Conservation (phyloP, 1,139 yeast species). For the Blastobotrys illinoisensis region DNA sequence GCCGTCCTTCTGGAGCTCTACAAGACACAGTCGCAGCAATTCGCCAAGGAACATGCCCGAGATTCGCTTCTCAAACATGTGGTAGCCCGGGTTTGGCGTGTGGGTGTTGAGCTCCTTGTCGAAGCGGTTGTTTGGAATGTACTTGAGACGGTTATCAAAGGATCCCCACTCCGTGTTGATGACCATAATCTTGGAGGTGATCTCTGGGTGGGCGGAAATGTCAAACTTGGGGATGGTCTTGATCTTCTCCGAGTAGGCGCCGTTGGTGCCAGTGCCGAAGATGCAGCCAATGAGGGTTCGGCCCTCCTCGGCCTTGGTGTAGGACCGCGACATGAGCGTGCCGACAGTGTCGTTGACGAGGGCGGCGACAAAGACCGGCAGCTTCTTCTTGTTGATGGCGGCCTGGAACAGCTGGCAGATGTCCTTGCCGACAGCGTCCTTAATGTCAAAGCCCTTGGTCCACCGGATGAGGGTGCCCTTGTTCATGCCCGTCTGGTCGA, state of each 20-base stretch:
- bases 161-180: slow-evolving; percentile 98
- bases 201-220: slow-evolving; percentile 39
- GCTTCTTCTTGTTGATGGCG: slow-evolving; percentile 51
- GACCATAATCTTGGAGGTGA: slow-evolving; percentile 66
- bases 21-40: slow-evolving; percentile 63
- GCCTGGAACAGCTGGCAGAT: slow-evolving; percentile 67
- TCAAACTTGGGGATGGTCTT: slow-evolving; percentile 65
- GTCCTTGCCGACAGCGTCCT: slow-evolving; percentile 79
- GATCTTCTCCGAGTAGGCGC: slow-evolving; percentile 78
- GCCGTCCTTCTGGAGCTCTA: slow-evolving; percentile 57
- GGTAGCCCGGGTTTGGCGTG: slow-evolving; percentile 81
- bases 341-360: slow-evolving; percentile 95
- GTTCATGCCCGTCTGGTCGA: slow-evolving; percentile 71
- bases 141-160: slow-evolving; percentile 70
- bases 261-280: slow-evolving; percentile 95
- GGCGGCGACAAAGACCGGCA: slow-evolving; percentile 76
- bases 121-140: slow-evolving; percentile 69
- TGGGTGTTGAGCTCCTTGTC: slow-evolving; percentile 62
- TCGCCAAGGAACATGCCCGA: slow-evolving; percentile 95
- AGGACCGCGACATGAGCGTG: slow-evolving; percentile 80
- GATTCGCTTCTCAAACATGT: slow-evolving; percentile 87
- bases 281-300: slow-evolving; percentile 80
- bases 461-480: slow-evolving; percentile 81
- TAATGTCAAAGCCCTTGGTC: slow-evolving; percentile 90
- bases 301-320: slow-evolving; percentile 59